Conservation (phyloP, 1,284 basidiomycete species). For the Neolentinus lepideus region DNA sequence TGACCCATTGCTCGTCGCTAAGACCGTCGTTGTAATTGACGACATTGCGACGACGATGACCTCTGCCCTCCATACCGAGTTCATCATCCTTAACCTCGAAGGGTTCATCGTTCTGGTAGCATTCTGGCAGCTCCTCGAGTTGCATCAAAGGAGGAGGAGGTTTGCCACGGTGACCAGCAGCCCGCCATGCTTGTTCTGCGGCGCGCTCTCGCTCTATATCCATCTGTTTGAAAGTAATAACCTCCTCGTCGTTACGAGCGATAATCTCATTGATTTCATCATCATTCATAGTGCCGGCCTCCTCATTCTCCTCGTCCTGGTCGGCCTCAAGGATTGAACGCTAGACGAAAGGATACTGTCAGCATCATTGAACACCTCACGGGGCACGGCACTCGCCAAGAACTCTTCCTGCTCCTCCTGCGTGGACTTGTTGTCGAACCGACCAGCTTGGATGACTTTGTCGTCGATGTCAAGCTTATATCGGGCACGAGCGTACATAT, state of each 20-base stretch:
- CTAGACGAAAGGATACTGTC: constrained; percentile 26
- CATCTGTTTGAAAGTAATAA: constrained; percentile 75
- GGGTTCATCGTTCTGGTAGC: constrained; percentile 83
- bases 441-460: constrained; percentile 98
- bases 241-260: constrained; percentile 81
- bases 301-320: constrained; percentile 89
- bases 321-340: constrained; percentile 84
- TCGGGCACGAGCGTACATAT: constrained; percentile 91
- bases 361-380: constrained; percentile 9
- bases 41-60: constrained; percentile 75
- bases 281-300: constrained; percentile 93
- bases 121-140: constrained; percentile 87
- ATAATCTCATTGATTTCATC: constrained; percentile 96
- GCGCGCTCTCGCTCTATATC: constrained; percentile 79
- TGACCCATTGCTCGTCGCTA: constrained; percentile 90
- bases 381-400: constrained; percentile 48
- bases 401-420: constrained; percentile 97
- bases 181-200: constrained; percentile 66
- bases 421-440: constrained; percentile 98
- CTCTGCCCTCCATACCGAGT: constrained; percentile 73
- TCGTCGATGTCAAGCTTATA: constrained; percentile 99
- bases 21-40: constrained; percentile 95
- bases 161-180: constrained; percentile 72
- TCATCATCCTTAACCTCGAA: constrained; percentile 65
- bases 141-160: constrained; percentile 79